Base-by-base conservation (phyloP, 495 filamentous ascomycete species). In the Penicillium parvum region DNA sequence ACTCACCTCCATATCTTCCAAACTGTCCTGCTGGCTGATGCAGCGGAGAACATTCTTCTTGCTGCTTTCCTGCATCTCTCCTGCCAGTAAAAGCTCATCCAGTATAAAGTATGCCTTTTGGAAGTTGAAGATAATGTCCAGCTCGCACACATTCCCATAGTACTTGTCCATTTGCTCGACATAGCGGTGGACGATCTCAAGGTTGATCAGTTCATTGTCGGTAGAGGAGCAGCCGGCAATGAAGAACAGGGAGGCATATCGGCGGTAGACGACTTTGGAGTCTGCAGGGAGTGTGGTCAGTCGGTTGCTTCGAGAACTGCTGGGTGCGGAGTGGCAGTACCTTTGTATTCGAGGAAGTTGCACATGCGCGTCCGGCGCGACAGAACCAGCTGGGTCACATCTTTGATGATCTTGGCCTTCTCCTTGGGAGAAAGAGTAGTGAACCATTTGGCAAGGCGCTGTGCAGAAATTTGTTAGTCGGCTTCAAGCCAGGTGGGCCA, bases 101-200 rank as follows among this genome's bases (percentile, higher is more conserved):
- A 99, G 76, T 55, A 99, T 97, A 66, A 94, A 96, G 66, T 99
- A 99, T 40, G 94, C 92, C 72, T 97, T 97, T 62, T 96, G 92
- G 65, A 97, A 97, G 66, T 97, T 97, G 78, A 99, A 99, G 58
- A 97, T 96, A 60, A 98, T 92, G 58, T 98, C 92, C 52, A 98
- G 74, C 73, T 99, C 94, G 80, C 92, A 99, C 44, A 99, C 92
- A 68, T 99, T 99, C 64, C 92, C 92, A 63, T 99, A 99, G 75
- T 97, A 99, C 64, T 97, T 99, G 76, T 99, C 92, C 92, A 97
- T 99, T 71, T 97, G 92, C 66, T 99, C 92, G 36, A 97, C 92
- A 64, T 96, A 97, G 53, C 92, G 88, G 69, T 99, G 92, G 35
- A 99, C 91, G 61, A 97, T 88, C 65, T 99, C 92, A 51, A 99